phyloP scores from a whole-genome alignment of 306 rosid genomes.

The Vachellia pachyceras region DNA sequence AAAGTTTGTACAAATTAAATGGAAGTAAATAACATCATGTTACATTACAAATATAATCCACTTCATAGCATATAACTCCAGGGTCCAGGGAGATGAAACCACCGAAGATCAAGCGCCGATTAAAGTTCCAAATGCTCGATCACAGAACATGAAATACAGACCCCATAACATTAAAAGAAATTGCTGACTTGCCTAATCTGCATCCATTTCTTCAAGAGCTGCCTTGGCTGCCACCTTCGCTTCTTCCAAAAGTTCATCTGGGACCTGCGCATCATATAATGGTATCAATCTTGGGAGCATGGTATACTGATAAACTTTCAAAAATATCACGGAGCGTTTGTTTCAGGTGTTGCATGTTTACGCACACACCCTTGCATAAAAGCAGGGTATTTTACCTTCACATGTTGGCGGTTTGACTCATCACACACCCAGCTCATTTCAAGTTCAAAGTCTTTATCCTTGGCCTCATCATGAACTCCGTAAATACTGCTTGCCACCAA shows the following conservation, averaged over 20 bases:
- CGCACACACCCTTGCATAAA: neutral
- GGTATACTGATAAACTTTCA: slow-evolving; percentile 1
- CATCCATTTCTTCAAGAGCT: slow-evolving; percentile 10
- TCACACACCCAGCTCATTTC: slow-evolving; percentile 99
- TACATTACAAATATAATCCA: neutral
- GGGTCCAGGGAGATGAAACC: slow-evolving; percentile 20
- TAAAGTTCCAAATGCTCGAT: slow-evolving; percentile 39
- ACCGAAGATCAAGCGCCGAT: slow-evolving; percentile 27
- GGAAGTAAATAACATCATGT: neutral
- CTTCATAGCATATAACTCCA: slow-evolving; percentile 21
- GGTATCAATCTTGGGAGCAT: slow-evolving; percentile 2
- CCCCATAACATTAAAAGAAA: no score
- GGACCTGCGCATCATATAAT: slow-evolving; percentile 60
- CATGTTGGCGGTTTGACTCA: slow-evolving; percentile 90
- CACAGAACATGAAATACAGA: no score
- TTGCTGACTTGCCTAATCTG: neutral
- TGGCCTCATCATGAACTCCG: slow-evolving; percentile 97
- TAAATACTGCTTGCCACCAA: slow-evolving; percentile 64
- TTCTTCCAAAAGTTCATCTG: slow-evolving; percentile 33
- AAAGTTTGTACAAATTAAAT: neutral
- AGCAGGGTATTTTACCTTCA: slow-evolving; percentile 61
- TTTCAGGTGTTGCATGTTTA: neutral
- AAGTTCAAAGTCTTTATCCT: slow-evolving; percentile 93
- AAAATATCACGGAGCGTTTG: neutral
- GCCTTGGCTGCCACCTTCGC: neutral